Evolutionary conservation across 176 grass and related monocot species (phyloP).

Genomic region (Hsuehochloa calcarea): DNA sequence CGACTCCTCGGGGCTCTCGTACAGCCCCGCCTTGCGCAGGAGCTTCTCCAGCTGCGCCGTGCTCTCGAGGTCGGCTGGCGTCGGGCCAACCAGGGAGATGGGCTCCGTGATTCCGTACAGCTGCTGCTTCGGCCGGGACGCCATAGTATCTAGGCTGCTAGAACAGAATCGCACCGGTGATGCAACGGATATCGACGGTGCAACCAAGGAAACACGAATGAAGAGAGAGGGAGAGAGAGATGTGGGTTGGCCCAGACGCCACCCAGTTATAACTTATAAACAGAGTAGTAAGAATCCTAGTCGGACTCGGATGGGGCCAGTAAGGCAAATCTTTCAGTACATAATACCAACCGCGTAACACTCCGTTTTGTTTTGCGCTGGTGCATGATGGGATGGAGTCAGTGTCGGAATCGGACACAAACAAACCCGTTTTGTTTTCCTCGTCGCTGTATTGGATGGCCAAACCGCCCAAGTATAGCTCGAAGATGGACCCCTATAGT

Average conservation of each 20-base stretch:
- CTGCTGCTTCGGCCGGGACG: not conserved
- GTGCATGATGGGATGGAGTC: too few species aligned
- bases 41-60: constrained; percentile 9
- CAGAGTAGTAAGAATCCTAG: too few species aligned
- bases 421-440: too few species aligned
- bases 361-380: too few species aligned
- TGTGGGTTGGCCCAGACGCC: not conserved
- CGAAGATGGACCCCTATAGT: too few species aligned
- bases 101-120: not conserved
- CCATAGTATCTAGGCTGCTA: not conserved
- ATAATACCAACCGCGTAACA: too few species aligned
- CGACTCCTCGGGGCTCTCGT: constrained; percentile 53
- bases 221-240: not conserved
- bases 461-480: too few species aligned
- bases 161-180: not conserved
- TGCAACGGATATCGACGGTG: not conserved
- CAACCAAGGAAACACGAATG: not conserved
- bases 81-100: constrained; percentile 30
- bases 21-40: constrained; percentile 47
- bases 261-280: too few species aligned
- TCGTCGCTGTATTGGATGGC: too few species aligned
- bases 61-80: constrained; percentile 9
- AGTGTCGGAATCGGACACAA: too few species aligned
- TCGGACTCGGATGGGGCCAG: too few species aligned
- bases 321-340: too few species aligned